Percentiles rank a stretch among this genome's conserved stretches.
These are phyloP conservation scores for Silene latifolia DNA, from an alignment of 148 eudicot species.

Conservation along the genomic window DNA sequence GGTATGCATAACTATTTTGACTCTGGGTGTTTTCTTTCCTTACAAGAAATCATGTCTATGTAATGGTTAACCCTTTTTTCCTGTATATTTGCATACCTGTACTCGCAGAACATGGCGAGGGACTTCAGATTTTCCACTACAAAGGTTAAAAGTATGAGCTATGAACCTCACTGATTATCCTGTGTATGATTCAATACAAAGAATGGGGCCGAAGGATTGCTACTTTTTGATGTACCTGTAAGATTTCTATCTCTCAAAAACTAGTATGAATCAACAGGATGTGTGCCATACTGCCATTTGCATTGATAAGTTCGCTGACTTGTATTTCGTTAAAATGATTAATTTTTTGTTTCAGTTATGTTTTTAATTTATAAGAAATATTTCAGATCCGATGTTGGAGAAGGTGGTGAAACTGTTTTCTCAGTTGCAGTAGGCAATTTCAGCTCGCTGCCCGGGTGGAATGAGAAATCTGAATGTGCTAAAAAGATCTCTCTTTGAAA, in stretches of 20 bases:
- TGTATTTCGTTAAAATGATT: background rate
- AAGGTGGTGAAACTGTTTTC: constrained; percentile 71
- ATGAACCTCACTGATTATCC: constrained; percentile 79
- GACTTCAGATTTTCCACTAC: constrained; percentile 71
- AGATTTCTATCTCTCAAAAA: constrained; percentile 21
- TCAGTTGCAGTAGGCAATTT: constrained; percentile 57
- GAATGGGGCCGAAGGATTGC: constrained; percentile 77
- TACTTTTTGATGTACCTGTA: constrained; percentile 71
- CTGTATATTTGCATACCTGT: background rate
- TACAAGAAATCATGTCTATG: background rate
- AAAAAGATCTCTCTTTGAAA: constrained; percentile 62
- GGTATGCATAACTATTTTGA: background rate
- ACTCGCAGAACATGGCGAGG: constrained; percentile 54
- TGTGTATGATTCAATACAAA: constrained; percentile 57
- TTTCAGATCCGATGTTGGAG: constrained; percentile 73
- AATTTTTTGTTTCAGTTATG: background rate
- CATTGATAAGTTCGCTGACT: background rate
- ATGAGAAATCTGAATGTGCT: constrained; percentile 61
- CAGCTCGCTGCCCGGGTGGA: constrained; percentile 57
- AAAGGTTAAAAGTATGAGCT: constrained; percentile 54
- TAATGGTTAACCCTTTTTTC: background rate
- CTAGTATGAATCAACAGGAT: background rate
- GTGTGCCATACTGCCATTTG: background rate
- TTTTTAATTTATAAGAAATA: background rate
- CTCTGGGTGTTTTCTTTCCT: background rate